These are phyloP conservation scores for Herpetospermum pedunculosum DNA, from an alignment of 306 rosid species.

Conservation along the genomic window DNA sequence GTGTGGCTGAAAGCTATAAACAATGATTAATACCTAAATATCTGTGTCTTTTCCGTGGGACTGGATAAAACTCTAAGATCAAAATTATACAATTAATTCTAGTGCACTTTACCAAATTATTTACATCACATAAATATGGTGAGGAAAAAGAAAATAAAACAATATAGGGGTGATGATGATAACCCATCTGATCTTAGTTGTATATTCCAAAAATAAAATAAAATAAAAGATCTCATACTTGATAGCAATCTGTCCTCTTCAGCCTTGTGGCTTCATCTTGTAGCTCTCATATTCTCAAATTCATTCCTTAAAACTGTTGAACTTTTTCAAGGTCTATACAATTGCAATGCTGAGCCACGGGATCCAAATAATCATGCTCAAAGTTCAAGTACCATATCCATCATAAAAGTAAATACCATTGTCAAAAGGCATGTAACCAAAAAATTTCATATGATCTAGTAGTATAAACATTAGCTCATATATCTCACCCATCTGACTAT, in stretches of 20 bases:
- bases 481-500: constrained; percentile 36
- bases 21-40: neutral
- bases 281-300: neutral
- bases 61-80: neutral
- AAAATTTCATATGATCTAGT: constrained; percentile 35
- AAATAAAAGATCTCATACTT: neutral
- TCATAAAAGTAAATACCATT: constrained; percentile 16
- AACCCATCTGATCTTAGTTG: neutral
- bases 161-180: neutral
- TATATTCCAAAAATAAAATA: neutral
- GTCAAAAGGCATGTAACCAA: constrained; percentile 29
- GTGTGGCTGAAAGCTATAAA: neutral
- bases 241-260: neutral
- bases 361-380: neutral
- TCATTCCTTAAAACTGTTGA: neutral
- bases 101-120: neutral
- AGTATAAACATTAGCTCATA: constrained; percentile 23
- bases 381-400: constrained; percentile 1
- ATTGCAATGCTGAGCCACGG: neutral
- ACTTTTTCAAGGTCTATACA: neutral
- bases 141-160: neutral
- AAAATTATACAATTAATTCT: neutral
- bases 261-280: neutral
- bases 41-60: neutral
- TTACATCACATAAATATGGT: neutral